Evolutionary conservation across 352 stramenopile genomes (phyloP), one percentile per base, ranked within the genome.

Genomic region (Globisporangium radiosum): DNA sequence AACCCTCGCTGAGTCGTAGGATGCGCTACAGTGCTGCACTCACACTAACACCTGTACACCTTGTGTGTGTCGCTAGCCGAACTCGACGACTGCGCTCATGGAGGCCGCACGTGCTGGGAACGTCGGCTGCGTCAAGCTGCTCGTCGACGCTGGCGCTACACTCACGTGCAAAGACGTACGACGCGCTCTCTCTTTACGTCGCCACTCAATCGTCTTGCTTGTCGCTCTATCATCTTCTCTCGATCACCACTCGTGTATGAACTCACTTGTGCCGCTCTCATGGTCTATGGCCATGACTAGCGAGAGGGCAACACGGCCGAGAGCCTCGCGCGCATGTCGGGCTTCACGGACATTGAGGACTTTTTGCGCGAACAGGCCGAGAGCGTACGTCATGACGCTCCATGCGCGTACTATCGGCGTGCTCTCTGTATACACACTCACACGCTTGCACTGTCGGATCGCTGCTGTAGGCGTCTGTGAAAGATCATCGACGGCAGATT

Each of bases 61-160:
- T 33, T 33, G 11, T 53, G 25, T 14, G 10, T 5, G 37, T 33
- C 19, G 1, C 55, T 17, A 94, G 82, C 81, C 85, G 9, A 94
- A 92, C 60, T 90, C 79, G 19, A 94, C 85, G 17, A 94, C 85
- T n/a, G 85, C 85, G 14, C 59, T 94, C 40, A 94, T 94, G 85
- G 85, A 94, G 78, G 85, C 85, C 52, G 85, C 85, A 33, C 82
- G 85, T 38, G 85, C 82, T 10, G 85, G 82, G 39, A 90, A 92
- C 52, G 69, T 92, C 5, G 78, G 76, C 0, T 90, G 81, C 62
- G 83, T 94, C 6, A 87, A 80, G 43, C 42, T 89, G 2, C 68
- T 94, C 44, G 79, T 84, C 5, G 62, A 90, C 17, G 77, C 78
- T 38, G 85, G 85, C 42, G 76, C 85, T 11, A 90, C 69, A 57